A percentile compares a stretch with the other conserved stretches of the same genome.
These are phyloP conservation scores for Sanghuangporus sanghuang DNA, from an alignment of 1,284 basidiomycete genomes.

Conservation along the genomic window DNA sequence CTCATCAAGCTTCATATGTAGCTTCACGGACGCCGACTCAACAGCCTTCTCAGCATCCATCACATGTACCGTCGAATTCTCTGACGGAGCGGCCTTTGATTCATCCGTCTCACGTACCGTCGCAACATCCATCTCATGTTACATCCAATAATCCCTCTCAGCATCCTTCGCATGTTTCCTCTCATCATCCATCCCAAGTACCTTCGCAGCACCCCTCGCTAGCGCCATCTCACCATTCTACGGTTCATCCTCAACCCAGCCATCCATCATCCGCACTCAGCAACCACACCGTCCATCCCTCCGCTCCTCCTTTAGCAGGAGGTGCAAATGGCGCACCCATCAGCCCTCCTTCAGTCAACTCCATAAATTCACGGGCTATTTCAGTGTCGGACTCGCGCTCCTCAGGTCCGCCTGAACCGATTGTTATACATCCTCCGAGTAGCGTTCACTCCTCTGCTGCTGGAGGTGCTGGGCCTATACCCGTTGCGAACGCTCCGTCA, in stretches of 20 bases:
- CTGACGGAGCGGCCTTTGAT: neutral
- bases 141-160: neutral
- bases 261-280: neutral
- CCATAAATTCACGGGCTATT: slow-evolving; percentile 2
- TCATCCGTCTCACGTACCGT: neutral
- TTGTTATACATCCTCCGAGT: slow-evolving; percentile 12
- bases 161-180: neutral
- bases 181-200: neutral
- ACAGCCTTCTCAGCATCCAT: neutral
- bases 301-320: neutral
- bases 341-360: neutral
- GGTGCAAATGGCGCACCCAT: neutral
- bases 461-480: neutral
- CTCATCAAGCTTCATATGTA: neutral
- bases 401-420: slow-evolving; percentile 4
- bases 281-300: neutral
- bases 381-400: slow-evolving; percentile 2
- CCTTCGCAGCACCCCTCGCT: neutral
- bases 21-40: neutral
- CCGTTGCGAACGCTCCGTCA: neutral
- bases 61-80: neutral
- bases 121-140: neutral
- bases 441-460: neutral
- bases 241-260: neutral
- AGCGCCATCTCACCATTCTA: neutral